Base-by-base conservation (phyloP, 2,329 filamentous ascomycete species). In the Monosporascus sp. region DNA sequence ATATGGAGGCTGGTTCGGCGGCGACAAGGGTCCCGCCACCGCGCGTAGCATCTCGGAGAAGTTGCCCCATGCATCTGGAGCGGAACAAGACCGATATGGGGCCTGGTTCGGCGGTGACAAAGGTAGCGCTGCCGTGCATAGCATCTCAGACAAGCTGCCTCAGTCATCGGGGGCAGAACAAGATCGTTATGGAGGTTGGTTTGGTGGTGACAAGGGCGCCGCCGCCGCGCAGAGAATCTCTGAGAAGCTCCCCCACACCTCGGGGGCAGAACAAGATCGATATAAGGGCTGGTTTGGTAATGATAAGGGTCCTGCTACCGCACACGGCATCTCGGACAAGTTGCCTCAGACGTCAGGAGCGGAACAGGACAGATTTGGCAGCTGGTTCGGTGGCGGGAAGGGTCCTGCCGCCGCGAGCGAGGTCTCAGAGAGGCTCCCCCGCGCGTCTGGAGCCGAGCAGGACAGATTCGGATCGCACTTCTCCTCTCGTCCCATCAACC, bases 401-500 rank as follows among this genome's bases (percentile, higher is more conserved):
- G 47, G 54, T 14, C 5, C 24, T 7, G 14, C 52, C 36, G 27
- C 58, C 6, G 55, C 55, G 9, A 47, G 52, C 9, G 41, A 57
- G 26, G 7, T 62, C 16, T 59, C 56, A 19, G 52, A 59, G 7
- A 60, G 52, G 49, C 49, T 63, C 37, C 58, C 60, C 6, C 24
- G 27, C n/a, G 48, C 26, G 27, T 46, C 61, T 7, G 49, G 59
- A 19, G 57, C 61, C 22, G 59, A 60, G 46, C 50, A 56, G 52
- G 53, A 61, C 48, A 59, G 61, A 2, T 61, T 59, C 52, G 61
- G 59, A 43, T 56, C 63, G 1, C 61, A 66, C 41, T 61, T 66
- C 31, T 54, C 22, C 36, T 50, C 57, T 5, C 51, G 46, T 36
- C 47, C 56, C 9, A 48, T 51, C 22, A 56, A 57, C 31, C 52